Percentiles rank a stretch among this genome's conserved stretches.
phyloP scores from a whole-genome alignment of 257 asterid genomes.

The Nicotiana attenuata region DNA sequence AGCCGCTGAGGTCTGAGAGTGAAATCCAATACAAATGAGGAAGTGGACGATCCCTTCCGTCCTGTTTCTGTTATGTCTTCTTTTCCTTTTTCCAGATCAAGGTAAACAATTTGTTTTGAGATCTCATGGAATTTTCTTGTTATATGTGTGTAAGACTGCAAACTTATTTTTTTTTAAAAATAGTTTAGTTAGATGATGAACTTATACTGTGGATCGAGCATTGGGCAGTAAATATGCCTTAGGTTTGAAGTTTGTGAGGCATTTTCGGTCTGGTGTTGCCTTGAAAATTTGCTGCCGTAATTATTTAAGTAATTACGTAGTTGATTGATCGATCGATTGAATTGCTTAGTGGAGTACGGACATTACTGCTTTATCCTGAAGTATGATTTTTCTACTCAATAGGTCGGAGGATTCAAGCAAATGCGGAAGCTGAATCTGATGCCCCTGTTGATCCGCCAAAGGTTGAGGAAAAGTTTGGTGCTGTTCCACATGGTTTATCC shows the following conservation, averaged over 20 bases:
- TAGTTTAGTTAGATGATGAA: too few relatives aligned
- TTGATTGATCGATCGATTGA: neutral
- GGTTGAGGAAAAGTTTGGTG: constrained; percentile 82
- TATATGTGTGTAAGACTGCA: neutral
- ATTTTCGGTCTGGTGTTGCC: too few relatives aligned
- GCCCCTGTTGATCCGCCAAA: constrained; percentile 73
- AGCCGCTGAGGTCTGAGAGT: neutral
- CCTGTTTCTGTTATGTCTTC: constrained; percentile 57
- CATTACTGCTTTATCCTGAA: neutral
- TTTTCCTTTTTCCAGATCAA: constrained; percentile 83
- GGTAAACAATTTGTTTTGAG: constrained; percentile 27
- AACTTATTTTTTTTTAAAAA: too few relatives aligned
- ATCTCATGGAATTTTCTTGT: too few relatives aligned
- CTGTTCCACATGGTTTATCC: constrained; percentile 71
- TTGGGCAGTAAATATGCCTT: too few relatives aligned
- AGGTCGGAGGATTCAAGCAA: constrained; percentile 71
- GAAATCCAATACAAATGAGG: constrained; percentile 38
- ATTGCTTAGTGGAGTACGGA: neutral
- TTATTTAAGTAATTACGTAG: neutral
- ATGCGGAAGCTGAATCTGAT: constrained; percentile 67
- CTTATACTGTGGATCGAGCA: too few relatives aligned
- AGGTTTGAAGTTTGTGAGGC: too few relatives aligned
- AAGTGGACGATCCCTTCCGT: constrained; percentile 81
- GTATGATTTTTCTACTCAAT: neutral
- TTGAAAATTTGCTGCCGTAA: neutral